Base-by-base conservation (phyloP, 202 grass and related monocot genomes). In the Alloteropsis angusta region DNA sequence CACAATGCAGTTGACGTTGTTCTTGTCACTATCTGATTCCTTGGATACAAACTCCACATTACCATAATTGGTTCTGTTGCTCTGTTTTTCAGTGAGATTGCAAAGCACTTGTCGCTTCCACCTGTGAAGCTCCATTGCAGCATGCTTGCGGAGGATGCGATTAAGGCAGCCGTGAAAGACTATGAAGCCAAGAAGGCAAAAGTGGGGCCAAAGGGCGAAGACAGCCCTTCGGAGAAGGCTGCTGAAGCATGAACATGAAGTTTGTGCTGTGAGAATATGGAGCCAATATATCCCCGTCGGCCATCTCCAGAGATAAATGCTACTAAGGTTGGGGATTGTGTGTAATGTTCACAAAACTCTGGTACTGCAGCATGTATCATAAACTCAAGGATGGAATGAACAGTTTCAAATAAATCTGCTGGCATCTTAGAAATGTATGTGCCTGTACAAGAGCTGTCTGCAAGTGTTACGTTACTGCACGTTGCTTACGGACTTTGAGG, bases 81-180 rank as follows among this genome's bases (percentile, higher is more conserved):
- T 48, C 35, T 73, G 6, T 55, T 81, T 81, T 78, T 44, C 84
- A 93, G 96, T 60, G 90, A 99, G 85, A 99, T 99, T 56, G 92
- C 96, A 13, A 96, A 96, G 43, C 96, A 99, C 65, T 84, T 99
- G 75, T 93, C 92, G 9, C 96, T 99, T 86, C 96, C 96, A 47
- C 96, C 96, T 10, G 96, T 96, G 66, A 99, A 99, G 86, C 88
- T 99, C 34, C 92, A 99, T 17, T 99, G 96, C 39, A 99, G 96
- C 65, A 99, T 93, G 92, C 96, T 93, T 77, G 96, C 96, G 0
- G 92, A 96, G 71, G 92, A 99, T 88, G 92, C 96, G 23, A 99
- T 96, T 76, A 99, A 99, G 79, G 92, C 92, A 68, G 96, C 92
- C 1, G 86, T 99, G 34, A 99, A 99, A 77, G 90, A 99, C 44